Evolutionary conservation across 1,284 basidiomycete species (phyloP), one percentile per base, ranked within the genome.

Genomic region (Ceratobasidium sp.): DNA sequence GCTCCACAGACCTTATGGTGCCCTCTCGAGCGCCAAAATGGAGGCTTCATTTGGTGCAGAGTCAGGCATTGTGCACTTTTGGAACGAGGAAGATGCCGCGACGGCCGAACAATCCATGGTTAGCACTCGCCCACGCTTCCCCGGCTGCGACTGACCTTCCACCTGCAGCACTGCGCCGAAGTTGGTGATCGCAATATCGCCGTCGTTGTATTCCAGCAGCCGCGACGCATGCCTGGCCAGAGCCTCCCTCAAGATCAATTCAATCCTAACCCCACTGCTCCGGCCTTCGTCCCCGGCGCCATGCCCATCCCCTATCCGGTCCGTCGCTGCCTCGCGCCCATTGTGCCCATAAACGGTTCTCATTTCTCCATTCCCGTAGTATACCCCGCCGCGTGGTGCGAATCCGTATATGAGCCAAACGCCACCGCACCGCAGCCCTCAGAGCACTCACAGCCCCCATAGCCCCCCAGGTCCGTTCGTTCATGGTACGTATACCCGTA

Each of bases 11-110:
- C 88, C 89, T 4, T 93, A 85, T 78, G 92, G 92, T 73, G 90
- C 92, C 47, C 87, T 93, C 65, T 89, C 91, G 45, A 90, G 91
- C 1, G 90, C 86, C 36, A 89, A 89, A 76, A 88, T 88, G n/a
- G 89, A 92, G 77, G 90, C 90, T 50, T 86, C 90, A 75, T 89
- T 93, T 80, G 90, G 91, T 5, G 51, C 86, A 87, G 91, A 91
- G 80, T 91, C 89, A 0, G 93, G 90, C 65, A 86, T 93, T 73
- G 87, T 96, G 65, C 93, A 96, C 81, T 96, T 94, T 81, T 96
- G 93, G 93, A 89, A 90, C 78, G 94, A 96, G 82, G 93, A 94
- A 56, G 94, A 96, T 80, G 94, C 93, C 3, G 86, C 87, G 22
- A 83, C 86, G 24, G 93, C 93, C 1, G 93, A 96, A 80, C 88